Base-by-base conservation (phyloP, 208 protist genomes). In the Leishmania mexicana region DNA sequence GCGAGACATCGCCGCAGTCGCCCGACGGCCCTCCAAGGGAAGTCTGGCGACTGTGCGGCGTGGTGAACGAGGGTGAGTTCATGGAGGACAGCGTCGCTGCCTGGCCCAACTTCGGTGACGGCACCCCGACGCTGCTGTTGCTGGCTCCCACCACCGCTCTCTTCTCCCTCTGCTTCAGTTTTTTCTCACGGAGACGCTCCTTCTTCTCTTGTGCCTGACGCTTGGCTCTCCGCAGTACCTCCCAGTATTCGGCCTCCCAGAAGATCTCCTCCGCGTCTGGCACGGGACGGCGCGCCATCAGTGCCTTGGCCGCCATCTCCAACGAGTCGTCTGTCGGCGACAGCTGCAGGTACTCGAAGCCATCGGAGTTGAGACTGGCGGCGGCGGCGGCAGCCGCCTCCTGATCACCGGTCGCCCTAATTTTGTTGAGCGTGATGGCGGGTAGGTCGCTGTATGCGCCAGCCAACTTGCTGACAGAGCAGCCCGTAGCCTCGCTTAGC, bases 191-290 rank as follows among this genome's bases (percentile, higher is more conserved):
- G 51, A 49, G 71, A 71, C 64, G 62, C n/a, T 84, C 72, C 58
- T 81, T 84, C 70, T 45, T 64, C 77, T 79, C 75, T 77, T 82
- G 68, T 74, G 54, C 60, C 75, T 83, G 85, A 40, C 74, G 75
- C 79, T 80, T 82, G 13, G 72, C 76, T 45, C 75, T 71, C 45
- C 78, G 68, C 75, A 95, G 57, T 17, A 86, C 72, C 68, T 81
- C 77, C 92, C 92, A 95, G 78, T 91, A 95, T 45, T 92, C 88
- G 19, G 86, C 85, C 54, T 91, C 91, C 89, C 89, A 93, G 68
- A 89, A 93, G 19, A 86, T 89, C 79, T 95, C 87, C 76, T 95
- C 91, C 28, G 77, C 81, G 31, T 90, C 85, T 21, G 85, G 70
- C n/a, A 78, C 81, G 11, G 81, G 79, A 8, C 86, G 85, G 45